Percentiles rank a stretch among this genome's conserved stretches.
Evolutionary conservation across 306 rosid species (phyloP).

Genomic region (Cercis canadensis): DNA sequence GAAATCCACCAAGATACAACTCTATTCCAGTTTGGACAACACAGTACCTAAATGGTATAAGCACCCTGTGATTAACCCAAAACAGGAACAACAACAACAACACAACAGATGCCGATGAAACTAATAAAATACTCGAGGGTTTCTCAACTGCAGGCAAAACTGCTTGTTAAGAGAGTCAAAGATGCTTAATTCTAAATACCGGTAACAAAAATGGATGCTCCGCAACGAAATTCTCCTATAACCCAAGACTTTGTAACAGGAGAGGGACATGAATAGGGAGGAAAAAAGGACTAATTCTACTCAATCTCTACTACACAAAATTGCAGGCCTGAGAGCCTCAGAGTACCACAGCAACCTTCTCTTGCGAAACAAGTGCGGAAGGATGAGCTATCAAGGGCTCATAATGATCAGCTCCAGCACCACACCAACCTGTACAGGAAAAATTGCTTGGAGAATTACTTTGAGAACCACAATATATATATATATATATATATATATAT

Average conservation of each 20-base stretch:
- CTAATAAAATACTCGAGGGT: slow-evolving; percentile 46
- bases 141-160: slow-evolving; percentile 58
- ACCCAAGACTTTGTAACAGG: slow-evolving; percentile 36
- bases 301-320: slow-evolving; percentile 75
- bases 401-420: slow-evolving; percentile 97
- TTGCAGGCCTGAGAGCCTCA: slow-evolving; percentile 62
- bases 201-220: slow-evolving; percentile 56
- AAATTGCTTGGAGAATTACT: slow-evolving; percentile 31
- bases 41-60: slow-evolving; percentile 47
- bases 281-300: slow-evolving; percentile 50
- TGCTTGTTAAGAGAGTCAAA: slow-evolving; percentile 50
- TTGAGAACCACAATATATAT: background rate
- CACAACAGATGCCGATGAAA: slow-evolving; percentile 56
- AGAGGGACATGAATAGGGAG: slow-evolving; percentile 41
- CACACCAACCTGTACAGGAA: slow-evolving; percentile 87
- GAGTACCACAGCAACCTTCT: slow-evolving; percentile 92
- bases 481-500: no score
- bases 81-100: slow-evolving; percentile 35
- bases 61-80: slow-evolving; percentile 53
- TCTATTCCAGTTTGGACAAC: slow-evolving; percentile 55
- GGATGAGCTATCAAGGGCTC: slow-evolving; percentile 94
- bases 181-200: slow-evolving; percentile 55
- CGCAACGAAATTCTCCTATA: slow-evolving; percentile 49
- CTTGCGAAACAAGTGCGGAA: slow-evolving; percentile 68
- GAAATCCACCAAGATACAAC: slow-evolving; percentile 63